phyloP scores from a whole-genome alignment of 306 rosid species.

The Cicer pinnatifidum region DNA sequence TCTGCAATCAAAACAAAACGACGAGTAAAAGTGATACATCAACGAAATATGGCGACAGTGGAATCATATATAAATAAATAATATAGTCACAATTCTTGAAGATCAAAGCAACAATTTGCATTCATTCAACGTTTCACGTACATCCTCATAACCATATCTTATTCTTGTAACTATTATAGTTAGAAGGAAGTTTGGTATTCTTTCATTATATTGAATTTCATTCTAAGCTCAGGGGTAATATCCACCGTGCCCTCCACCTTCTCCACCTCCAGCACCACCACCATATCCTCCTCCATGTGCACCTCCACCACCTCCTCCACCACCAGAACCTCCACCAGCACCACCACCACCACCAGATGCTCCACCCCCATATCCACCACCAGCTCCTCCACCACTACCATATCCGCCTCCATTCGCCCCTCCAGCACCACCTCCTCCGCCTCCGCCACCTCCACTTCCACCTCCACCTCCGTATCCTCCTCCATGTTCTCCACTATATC shows the following conservation, averaged over 20 bases:
- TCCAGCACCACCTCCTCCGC: conserved; percentile 46
- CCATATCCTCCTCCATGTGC: conserved; percentile 50
- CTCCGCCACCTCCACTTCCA: neutral
- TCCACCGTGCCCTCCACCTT: conserved; percentile 55
- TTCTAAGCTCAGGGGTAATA: conserved; percentile 50
- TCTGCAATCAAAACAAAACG: too few relatives aligned
- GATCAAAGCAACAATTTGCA: conserved; percentile 5
- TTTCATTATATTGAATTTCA: conserved; percentile 3
- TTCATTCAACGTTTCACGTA: conserved; percentile 6
- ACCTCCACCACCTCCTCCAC: conserved; percentile 47
- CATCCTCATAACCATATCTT: conserved; percentile 34
- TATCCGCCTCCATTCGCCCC: conserved; percentile 57
- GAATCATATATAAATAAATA: too few relatives aligned
- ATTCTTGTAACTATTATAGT: conserved; percentile 29
- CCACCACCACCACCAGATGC: conserved; percentile 48
- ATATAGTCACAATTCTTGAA: too few relatives aligned
- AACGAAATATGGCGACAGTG: too few relatives aligned
- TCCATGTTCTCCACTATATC: conserved; percentile 46
- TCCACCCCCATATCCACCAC: conserved; percentile 49
- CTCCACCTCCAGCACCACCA: conserved; percentile 50
- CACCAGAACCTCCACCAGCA: conserved; percentile 42
- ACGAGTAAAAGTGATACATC: too few relatives aligned
- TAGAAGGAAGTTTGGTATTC: conserved; percentile 4
- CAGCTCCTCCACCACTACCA: conserved; percentile 51
- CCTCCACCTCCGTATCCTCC: conserved; percentile 41